phyloP scores from a whole-genome alignment of 768 basidiomycete genomes.

The Tephrocybe sp. region DNA sequence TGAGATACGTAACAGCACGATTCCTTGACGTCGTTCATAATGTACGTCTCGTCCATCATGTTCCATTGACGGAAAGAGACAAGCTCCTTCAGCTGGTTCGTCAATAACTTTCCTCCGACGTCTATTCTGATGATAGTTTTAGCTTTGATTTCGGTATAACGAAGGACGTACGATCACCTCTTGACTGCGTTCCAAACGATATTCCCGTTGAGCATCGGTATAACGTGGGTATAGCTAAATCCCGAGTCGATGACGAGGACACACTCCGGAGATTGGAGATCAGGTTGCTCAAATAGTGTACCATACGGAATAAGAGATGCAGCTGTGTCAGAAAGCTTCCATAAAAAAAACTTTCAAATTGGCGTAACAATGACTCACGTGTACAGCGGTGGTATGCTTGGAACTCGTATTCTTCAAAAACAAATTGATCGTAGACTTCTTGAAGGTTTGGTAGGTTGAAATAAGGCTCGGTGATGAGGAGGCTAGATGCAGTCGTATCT shows the following conservation, averaged over 20 bases:
- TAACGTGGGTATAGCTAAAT: conserved; percentile 92
- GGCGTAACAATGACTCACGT: conserved; percentile 50
- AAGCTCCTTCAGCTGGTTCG: conserved; percentile 92
- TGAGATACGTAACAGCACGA: conserved; percentile 83
- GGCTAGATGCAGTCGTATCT: conserved; percentile 67
- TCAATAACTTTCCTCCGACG: conserved; percentile 92
- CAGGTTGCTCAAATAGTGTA: conserved; percentile 55
- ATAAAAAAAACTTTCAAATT: neutral
- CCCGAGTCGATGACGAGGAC: conserved; percentile 84
- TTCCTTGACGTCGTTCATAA: conserved; percentile 93
- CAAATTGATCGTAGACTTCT: conserved; percentile 91
- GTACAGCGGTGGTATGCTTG: conserved; percentile 77
- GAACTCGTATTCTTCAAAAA: conserved; percentile 97
- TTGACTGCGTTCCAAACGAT: conserved; percentile 82
- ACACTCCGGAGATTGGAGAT: conserved; percentile 68
- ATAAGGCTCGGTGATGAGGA: conserved; percentile 92
- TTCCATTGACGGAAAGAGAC: conserved; percentile 97
- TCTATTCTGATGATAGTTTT: conserved; percentile 64
- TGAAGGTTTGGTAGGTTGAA: conserved; percentile 93
- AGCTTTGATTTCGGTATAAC: conserved; percentile 12
- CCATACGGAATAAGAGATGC: conserved; percentile 81
- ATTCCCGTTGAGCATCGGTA: conserved; percentile 75
- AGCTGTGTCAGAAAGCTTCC: conserved; percentile 44
- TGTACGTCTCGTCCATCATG: conserved; percentile 96
- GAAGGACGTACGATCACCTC: conserved; percentile 47